Evolutionary conservation across 208 protist species (phyloP).

Genomic region (Trypanosoma mega): DNA sequence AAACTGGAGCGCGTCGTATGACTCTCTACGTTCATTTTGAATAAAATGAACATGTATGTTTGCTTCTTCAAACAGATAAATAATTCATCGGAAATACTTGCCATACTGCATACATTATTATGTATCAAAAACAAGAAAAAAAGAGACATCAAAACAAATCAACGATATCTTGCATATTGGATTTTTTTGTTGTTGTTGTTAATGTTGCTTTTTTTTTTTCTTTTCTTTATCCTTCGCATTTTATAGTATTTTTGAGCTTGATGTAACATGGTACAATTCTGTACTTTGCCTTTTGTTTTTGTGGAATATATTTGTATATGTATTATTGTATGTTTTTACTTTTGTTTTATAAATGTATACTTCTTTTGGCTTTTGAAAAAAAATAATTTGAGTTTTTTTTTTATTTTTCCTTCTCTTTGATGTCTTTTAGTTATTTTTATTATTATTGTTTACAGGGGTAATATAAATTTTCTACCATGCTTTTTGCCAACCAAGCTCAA

Average conservation of each 20-base stretch:
- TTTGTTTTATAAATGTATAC: constrained; percentile 6
- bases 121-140: neutral
- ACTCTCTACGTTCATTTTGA: constrained; percentile 35
- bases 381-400: constrained; percentile 23
- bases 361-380: neutral
- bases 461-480: constrained; percentile 44
- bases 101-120: too few species aligned
- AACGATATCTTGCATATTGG: constrained; percentile 2
- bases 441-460: too few species aligned
- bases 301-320: constrained; percentile 27
- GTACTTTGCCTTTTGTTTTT: too few species aligned
- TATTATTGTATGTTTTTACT: constrained; percentile 23
- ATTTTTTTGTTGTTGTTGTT: neutral
- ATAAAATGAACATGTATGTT: too few species aligned
- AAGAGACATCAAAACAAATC: neutral
- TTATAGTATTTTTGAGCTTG: too few species aligned
- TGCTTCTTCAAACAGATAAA: too few species aligned
- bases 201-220: constrained; percentile 10
- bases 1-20: constrained; percentile 11
- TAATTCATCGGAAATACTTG: too few species aligned
- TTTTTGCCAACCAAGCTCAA: constrained; percentile 77
- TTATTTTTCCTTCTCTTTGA: constrained; percentile 6
- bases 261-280: too few species aligned
- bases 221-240: constrained; percentile 14
- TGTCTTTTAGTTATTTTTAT: neutral